phyloP scores from a whole-genome alignment of 139 green algal species.

The Coelastrella sp. region DNA sequence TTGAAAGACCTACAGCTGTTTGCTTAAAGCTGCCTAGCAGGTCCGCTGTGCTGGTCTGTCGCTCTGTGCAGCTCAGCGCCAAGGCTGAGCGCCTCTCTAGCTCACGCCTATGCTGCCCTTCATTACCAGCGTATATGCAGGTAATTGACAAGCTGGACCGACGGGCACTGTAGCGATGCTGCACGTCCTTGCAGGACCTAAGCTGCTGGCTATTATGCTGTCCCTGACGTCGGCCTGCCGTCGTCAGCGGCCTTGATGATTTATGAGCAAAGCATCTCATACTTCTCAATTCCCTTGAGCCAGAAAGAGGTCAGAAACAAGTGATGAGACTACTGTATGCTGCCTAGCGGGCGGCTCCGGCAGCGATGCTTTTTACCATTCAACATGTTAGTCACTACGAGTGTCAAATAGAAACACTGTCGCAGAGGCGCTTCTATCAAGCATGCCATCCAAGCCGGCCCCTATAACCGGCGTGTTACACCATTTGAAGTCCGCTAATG shows the following conservation, averaged over 20 bases:
- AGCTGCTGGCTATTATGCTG: neutral
- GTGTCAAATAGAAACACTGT: neutral
- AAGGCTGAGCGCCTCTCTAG: conserved; percentile 36
- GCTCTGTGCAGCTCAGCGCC: conserved; percentile 35
- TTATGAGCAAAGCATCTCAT: neutral
- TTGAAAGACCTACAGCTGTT: neutral
- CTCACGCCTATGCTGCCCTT: neutral
- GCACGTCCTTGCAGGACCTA: neutral
- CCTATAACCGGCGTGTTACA: no score
- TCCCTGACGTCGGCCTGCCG: neutral
- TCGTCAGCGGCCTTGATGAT: neutral
- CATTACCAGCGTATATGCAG: conserved; percentile 10
- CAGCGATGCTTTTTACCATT: neutral
- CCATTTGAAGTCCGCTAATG: no score
- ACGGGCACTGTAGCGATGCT: neutral
- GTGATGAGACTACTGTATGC: neutral
- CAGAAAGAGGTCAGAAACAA: neutral
- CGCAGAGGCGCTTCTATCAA: neutral
- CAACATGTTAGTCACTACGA: neutral
- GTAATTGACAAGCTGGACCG: neutral
- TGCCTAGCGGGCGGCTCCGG: neutral
- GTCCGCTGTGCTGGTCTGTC: conserved; percentile 9
- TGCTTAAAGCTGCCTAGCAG: conserved; percentile 36
- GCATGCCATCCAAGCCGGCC: no score
- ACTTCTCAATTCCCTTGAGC: neutral